These are phyloP conservation scores for Gentiana straminea DNA, from an alignment of 257 asterid species.

Conservation along the genomic window DNA sequence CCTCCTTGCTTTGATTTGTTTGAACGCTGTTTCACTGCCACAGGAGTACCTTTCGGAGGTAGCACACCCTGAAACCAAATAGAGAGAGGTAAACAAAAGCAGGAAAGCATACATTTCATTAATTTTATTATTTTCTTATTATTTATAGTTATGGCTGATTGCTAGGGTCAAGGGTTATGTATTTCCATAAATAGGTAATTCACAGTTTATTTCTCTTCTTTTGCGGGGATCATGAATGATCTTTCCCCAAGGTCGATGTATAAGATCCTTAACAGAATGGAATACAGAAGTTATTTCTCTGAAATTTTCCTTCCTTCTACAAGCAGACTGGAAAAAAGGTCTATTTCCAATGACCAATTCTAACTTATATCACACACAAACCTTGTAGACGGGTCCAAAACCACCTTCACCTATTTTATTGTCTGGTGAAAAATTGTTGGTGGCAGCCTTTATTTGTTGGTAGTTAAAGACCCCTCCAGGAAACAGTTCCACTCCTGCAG, in stretches of 20 bases:
- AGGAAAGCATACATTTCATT: background rate
- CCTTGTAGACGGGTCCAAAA: slow-evolving; percentile 19
- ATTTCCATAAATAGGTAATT: too few species aligned
- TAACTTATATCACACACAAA: background rate
- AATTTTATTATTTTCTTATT: background rate
- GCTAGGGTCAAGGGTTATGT: too few species aligned
- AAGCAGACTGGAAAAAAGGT: background rate
- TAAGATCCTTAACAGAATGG: too few species aligned
- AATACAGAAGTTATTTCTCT: too few species aligned
- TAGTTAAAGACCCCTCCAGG: slow-evolving; percentile 15
- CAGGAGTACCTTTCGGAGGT: slow-evolving; percentile 1
- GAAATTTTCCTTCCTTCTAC: background rate
- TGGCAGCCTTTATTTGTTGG: slow-evolving; percentile 16
- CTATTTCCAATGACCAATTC: too few species aligned
- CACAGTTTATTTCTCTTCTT: too few species aligned
- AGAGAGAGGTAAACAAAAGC: background rate
- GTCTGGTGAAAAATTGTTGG: slow-evolving; percentile 8
- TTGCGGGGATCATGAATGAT: too few species aligned
- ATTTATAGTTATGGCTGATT: too few species aligned
- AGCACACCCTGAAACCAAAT: slow-evolving; percentile 7
- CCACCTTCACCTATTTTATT: slow-evolving; percentile 15
- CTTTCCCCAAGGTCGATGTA: too few species aligned
- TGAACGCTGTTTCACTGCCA: slow-evolving; percentile 18
- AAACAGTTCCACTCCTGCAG: slow-evolving; percentile 13
- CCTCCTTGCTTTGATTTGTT: slow-evolving; percentile 18